Evolutionary conservation across 1,284 basidiomycete genomes (phyloP), one percentile per base, ranked within the genome.

Genomic region (Puccinia coronata): DNA sequence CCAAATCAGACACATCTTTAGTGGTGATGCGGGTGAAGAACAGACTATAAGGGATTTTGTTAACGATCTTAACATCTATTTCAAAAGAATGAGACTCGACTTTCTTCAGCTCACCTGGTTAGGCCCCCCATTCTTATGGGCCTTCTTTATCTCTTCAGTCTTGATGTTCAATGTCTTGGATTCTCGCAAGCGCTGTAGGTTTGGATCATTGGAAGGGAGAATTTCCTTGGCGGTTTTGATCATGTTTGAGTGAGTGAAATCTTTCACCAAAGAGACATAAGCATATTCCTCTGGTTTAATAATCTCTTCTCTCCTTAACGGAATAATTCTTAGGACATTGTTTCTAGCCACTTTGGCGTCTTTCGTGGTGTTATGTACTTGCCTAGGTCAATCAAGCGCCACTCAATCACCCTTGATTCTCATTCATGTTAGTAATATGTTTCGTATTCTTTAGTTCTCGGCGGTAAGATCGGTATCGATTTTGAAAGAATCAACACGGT

Each of bases 151-250:
- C 16, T 63, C 55, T 20, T 9, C 36, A 8, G 78, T 71, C n/a
- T n/a, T 80, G 0, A 57, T 80, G 28, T 72, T 51, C 34, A 73
- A 73, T 36, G 55, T 51, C 49, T 53, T 80, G 23, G 55, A 80
- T 39, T 47, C 70, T 25, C 51, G 36, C 4, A 80, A 65, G 28
- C 78, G 70, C 61, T 73, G 67, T 41, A 41, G 70, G 39, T 80
- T 80, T 53, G 78, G 78, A 11, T 61, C 70, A 36, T 18, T 72
- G 16, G 78, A 80, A 43, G 59, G 41, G 47, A 80, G 59, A 36
- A 53, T 49, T 18, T 73, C 70, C 8, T 73, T 80, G 28, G 78
- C 28, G 12, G 41, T 80, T 23, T 47, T 49, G 61, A 9, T 80
- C 12, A 47, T 80, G 55, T 65, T 80, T 61, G 78, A 80, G 78